Base-by-base conservation (phyloP, 306 rosid species). In the Betula pendula region DNA sequence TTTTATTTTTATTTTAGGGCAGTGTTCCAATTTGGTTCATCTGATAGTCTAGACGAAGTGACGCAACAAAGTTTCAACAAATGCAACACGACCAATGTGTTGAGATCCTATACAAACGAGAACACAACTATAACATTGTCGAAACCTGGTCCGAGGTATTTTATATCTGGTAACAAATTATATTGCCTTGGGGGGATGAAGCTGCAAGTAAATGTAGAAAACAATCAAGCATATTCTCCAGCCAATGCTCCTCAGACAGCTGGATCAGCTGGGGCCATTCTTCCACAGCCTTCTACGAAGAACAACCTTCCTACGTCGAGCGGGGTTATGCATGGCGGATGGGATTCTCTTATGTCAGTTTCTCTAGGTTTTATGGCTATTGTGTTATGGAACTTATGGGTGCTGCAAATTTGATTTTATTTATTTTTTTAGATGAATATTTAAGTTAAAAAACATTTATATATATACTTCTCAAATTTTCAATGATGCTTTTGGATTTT, bases 151-250 rank as follows among this genome's bases (percentile, higher is more conserved):
- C 88, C 84, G 1, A 77, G 78, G 75, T 90, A 87, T 60, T 95
- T 92, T 82, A 87, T 92, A 44, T 65, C 88, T 68, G 96, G 97
- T 15, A 89, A 90, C 84, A 87, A 83, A 72, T 10, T 95, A 58
- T 76, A 85, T 59, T 95, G 99, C 81, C 89, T 95, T 45, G 97
- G 97, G 53, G 97, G 98, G 33, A 90, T 92, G 97, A 89, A 90
- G 86, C 84, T 95, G 29, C 87, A 75, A 48, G 82, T 85, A 15
- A 84, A 81, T 50, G 96, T 89, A 2, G 76, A 87, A 24, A 76
- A 53, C 27, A 76, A 82, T 43, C 82, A 70, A 25, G 44, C 82
- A 17, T 72, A 78, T 45, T 87, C 94, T 0, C 92, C 93, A 0
- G 74, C 88, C 19, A 4, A 42, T 2, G 82, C 90, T 2, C 98